These are phyloP conservation scores for Penicillium daleae DNA, from an alignment of 495 filamentous ascomycete species.

Conservation along the genomic window DNA sequence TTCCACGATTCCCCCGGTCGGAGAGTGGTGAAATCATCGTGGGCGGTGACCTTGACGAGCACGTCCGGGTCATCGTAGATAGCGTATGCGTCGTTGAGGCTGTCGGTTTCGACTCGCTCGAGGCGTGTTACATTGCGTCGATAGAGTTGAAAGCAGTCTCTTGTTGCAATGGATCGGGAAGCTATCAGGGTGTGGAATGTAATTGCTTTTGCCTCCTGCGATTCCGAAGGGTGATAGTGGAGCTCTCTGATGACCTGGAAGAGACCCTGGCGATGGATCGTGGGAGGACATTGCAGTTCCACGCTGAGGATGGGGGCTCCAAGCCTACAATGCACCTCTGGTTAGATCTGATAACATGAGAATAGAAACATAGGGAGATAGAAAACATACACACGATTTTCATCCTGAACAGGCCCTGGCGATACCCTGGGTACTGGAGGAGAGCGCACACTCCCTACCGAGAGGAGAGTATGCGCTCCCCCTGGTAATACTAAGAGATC, in stretches of 20 bases:
- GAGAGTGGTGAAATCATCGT: neutral
- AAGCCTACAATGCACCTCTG: neutral
- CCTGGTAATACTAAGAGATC: neutral
- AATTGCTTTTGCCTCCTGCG: neutral
- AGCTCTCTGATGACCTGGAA: neutral
- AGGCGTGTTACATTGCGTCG: neutral
- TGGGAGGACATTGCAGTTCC: neutral
- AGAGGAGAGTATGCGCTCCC: neutral
- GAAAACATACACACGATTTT: neutral
- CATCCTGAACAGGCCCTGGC: neutral
- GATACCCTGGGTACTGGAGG: neutral
- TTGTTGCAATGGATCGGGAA: neutral
- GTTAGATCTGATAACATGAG: neutral
- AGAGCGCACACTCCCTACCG: neutral
- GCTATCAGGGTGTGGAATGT: neutral
- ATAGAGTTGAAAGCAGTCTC: neutral
- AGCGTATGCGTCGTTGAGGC: neutral
- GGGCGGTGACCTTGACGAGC: neutral
- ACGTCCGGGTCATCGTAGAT: neutral
- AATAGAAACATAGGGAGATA: neutral
- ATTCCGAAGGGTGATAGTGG: neutral
- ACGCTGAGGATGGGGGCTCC: neutral
- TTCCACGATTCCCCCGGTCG: neutral
- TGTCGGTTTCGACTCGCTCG: neutral
- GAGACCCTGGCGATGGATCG: neutral